phyloP scores from a whole-genome alignment of 1,139 yeast species.

The Kurtzmaniella quercitrusa region DNA sequence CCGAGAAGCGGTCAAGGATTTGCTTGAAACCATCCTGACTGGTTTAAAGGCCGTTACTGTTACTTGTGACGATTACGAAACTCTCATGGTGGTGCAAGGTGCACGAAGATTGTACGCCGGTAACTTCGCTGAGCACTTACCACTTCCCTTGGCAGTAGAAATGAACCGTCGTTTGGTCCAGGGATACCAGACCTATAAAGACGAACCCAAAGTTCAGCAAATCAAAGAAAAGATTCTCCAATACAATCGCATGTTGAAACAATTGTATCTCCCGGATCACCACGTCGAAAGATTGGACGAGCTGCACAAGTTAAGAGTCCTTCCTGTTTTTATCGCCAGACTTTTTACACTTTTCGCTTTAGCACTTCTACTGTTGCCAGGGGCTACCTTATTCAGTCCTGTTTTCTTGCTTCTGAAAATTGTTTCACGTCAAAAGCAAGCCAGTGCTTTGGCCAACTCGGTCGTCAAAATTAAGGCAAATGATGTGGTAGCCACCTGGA shows the following conservation, averaged over 20 bases:
- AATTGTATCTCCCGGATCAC: constrained; percentile 82
- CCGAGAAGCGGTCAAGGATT: constrained; percentile 66
- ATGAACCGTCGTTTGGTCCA: constrained; percentile 80
- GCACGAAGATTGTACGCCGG: constrained; percentile 87
- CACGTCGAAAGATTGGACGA: constrained; percentile 69
- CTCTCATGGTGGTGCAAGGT: constrained; percentile 88
- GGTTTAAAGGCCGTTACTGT: constrained; percentile 88
- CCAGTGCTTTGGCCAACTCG: constrained; percentile 79
- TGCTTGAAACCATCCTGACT: constrained; percentile 67
- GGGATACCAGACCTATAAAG: constrained; percentile 72
- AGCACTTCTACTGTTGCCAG: constrained; percentile 72
- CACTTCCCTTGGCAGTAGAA: constrained; percentile 81
- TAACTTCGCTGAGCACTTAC: constrained; percentile 61
- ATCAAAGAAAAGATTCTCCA: constrained; percentile 57
- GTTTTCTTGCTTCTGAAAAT: constrained; percentile 74
- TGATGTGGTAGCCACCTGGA: constrained; percentile 96
- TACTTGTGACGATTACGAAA: constrained; percentile 88
- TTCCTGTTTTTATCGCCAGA: constrained; percentile 49
- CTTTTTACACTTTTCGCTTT: constrained; percentile 51
- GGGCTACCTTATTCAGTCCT: constrained; percentile 79
- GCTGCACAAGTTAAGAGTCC: constrained; percentile 41
- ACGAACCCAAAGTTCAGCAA: constrained; percentile 63
- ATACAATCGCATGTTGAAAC: constrained; percentile 65
- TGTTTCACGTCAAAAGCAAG: constrained; percentile 70
- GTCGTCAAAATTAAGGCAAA: constrained; percentile 87